A percentile compares a stretch with the other conserved stretches of the same genome.
Evolutionary conservation across 441 rosid species (phyloP).

Genomic region (Kokia cookei): DNA sequence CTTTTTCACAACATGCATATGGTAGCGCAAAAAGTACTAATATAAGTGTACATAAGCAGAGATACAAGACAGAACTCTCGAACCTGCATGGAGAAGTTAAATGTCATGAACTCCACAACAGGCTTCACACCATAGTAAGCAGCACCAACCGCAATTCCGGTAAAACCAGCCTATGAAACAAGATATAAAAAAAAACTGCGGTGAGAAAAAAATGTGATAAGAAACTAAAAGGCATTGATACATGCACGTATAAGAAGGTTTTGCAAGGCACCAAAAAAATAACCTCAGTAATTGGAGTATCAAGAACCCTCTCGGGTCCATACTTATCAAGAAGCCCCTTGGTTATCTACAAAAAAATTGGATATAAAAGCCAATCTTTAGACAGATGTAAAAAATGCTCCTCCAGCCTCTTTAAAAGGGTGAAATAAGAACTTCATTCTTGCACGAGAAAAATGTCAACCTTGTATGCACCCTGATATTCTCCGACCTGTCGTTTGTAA

Average conservation of each 20-base stretch:
- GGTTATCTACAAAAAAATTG: slow-evolving; percentile 34
- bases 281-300: slow-evolving; percentile 85
- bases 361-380: not conserved
- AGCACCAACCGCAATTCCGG: slow-evolving; percentile 85
- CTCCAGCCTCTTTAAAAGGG: not conserved
- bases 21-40: not conserved
- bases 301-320: slow-evolving; percentile 82
- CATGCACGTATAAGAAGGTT: not conserved
- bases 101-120: slow-evolving; percentile 78
- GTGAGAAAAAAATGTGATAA: not conserved
- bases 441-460: slow-evolving; percentile 20
- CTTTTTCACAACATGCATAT: not conserved
- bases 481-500: slow-evolving; percentile 56
- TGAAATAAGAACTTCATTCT: not conserved
- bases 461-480: slow-evolving; percentile 89
- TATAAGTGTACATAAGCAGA: not conserved
- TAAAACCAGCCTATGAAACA: slow-evolving; percentile 63
- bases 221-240: not conserved
- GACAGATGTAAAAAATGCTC: not conserved
- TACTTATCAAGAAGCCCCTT: slow-evolving; percentile 78
- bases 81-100: slow-evolving; percentile 71
- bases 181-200: not conserved
- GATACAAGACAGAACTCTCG: not conserved
- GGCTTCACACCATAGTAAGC: slow-evolving; percentile 82
- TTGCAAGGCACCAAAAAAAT: not conserved